A percentile compares a stretch with the other conserved stretches of the same genome.
phyloP scores from a whole-genome alignment of 352 stramenopile species.

The Peronospora belbahrii region DNA sequence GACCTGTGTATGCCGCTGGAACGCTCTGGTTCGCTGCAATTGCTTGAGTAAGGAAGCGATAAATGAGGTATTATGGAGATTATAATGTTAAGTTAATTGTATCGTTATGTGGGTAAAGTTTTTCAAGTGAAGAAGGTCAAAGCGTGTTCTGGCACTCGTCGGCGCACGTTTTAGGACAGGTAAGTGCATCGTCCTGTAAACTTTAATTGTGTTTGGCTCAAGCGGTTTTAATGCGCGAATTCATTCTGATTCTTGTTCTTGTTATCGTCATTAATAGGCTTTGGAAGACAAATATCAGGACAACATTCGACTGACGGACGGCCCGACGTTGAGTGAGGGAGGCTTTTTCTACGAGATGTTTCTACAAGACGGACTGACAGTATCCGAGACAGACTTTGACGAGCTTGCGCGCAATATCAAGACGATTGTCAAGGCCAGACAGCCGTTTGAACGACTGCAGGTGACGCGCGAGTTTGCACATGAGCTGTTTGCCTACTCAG shows the following conservation, averaged over 20 bases:
- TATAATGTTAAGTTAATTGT: background rate
- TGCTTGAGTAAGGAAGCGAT: slow-evolving; percentile 49
- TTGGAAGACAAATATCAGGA: slow-evolving; percentile 95
- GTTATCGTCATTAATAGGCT: slow-evolving; percentile 43
- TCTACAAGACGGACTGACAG: slow-evolving; percentile 48
- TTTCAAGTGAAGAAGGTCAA: slow-evolving; percentile 61
- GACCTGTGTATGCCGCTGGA: slow-evolving; percentile 47
- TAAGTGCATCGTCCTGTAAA: background rate
- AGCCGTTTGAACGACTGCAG: slow-evolving; percentile 90
- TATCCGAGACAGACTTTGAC: slow-evolving; percentile 67
- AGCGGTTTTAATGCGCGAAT: background rate
- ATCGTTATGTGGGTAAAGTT: slow-evolving; percentile 27
- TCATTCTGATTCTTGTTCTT: no score
- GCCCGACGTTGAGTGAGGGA: slow-evolving; percentile 90
- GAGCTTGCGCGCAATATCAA: slow-evolving; percentile 89
- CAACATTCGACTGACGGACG: slow-evolving; percentile 92
- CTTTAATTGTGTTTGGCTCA: background rate
- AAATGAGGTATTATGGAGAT: background rate
- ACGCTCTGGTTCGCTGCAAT: slow-evolving; percentile 33
- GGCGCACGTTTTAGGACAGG: slow-evolving; percentile 95
- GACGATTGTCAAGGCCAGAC: slow-evolving; percentile 91
- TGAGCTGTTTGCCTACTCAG: slow-evolving; percentile 88
- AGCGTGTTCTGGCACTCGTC: slow-evolving; percentile 98
- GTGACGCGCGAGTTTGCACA: slow-evolving; percentile 87
- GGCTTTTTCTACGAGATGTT: slow-evolving; percentile 99